These are phyloP conservation scores for Clathrus columnatus DNA, from an alignment of 768 basidiomycete genomes.

Conservation along the genomic window DNA sequence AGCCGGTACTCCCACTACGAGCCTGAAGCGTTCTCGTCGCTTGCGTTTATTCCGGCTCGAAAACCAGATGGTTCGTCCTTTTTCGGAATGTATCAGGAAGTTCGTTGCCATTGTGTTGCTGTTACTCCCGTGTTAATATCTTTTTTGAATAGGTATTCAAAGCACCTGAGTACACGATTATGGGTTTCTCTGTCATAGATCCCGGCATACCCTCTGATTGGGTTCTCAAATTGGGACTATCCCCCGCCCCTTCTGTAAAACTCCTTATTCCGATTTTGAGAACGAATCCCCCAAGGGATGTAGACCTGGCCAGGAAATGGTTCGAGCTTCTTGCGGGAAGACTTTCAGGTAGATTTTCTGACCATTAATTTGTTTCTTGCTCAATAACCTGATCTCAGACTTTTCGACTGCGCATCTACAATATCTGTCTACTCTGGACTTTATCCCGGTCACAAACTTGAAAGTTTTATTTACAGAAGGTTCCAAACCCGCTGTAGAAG, in stretches of 20 bases:
- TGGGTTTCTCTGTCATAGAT: slow-evolving; percentile 72
- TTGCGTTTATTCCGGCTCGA: slow-evolving; percentile 75
- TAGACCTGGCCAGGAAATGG: slow-evolving; percentile 49
- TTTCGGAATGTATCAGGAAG: slow-evolving; percentile 59
- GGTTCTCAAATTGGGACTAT: slow-evolving; percentile 55
- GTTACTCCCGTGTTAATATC: too few species aligned
- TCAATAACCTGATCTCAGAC: slow-evolving; percentile 28
- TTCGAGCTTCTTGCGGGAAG: slow-evolving; percentile 62
- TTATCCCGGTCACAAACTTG: slow-evolving; percentile 68
- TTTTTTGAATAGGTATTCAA: slow-evolving; percentile 55
- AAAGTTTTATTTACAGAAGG: too few species aligned
- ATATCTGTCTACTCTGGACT: slow-evolving; percentile 44
- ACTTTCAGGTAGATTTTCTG: slow-evolving; percentile 41
- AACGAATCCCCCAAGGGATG: slow-evolving; percentile 47
- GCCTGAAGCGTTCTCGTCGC: slow-evolving; percentile 41
- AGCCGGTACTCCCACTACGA: slow-evolving; percentile 53
- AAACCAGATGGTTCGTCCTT: slow-evolving; percentile 37
- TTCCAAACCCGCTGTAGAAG: too few species aligned
- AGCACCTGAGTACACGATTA: slow-evolving; percentile 50
- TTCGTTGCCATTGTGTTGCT: slow-evolving; percentile 21
- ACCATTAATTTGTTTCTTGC: not conserved
- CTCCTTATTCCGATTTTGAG: slow-evolving; percentile 52
- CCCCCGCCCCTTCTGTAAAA: slow-evolving; percentile 56
- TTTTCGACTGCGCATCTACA: slow-evolving; percentile 50
- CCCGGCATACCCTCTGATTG: slow-evolving; percentile 43